Conservation (phyloP, 2,329 filamentous ascomycete genomes). For the Ophiostoma perfectum region DNA sequence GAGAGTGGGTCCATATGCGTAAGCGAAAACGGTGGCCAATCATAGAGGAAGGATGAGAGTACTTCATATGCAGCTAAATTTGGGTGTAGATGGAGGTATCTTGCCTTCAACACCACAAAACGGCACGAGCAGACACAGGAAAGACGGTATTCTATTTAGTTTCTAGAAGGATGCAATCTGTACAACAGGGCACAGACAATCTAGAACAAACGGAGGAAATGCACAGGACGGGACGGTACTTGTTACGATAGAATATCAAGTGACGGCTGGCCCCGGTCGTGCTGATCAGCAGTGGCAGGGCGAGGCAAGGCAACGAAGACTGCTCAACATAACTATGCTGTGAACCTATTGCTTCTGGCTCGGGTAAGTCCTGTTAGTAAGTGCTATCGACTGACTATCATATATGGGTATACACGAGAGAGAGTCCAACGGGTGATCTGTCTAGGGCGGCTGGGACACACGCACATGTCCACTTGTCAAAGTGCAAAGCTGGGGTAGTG, state of each 20-base stretch:
- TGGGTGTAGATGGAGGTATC: not conserved
- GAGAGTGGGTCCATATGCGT: slow-evolving; percentile 11
- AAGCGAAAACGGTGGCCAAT: slow-evolving; percentile 17
- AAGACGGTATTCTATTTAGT: not conserved
- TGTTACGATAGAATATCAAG: not conserved
- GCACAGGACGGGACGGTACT: not conserved
- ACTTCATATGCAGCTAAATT: not conserved
- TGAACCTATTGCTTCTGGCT: no score
- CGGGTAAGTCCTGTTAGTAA: not conserved
- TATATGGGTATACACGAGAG: not conserved
- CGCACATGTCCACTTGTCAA: not conserved
- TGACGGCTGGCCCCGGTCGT: not conserved
- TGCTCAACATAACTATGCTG: no score
- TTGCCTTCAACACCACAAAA: not conserved
- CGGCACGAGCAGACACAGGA: no score
- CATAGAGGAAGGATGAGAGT: not conserved
- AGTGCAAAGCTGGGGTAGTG: slow-evolving; percentile 8
- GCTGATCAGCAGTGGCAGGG: not conserved
- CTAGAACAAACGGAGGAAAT: not conserved
- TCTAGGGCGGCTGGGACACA: not conserved
- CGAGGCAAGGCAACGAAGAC: no score
- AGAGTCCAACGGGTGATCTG: not conserved
- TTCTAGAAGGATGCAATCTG: not conserved
- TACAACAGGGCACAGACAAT: no score
- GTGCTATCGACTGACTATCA: not conserved